Percentiles rank a stretch among this genome's conserved stretches.
Conservation (phyloP, 768 basidiomycete genomes). For the Xerocomellus amylosporus region DNA sequence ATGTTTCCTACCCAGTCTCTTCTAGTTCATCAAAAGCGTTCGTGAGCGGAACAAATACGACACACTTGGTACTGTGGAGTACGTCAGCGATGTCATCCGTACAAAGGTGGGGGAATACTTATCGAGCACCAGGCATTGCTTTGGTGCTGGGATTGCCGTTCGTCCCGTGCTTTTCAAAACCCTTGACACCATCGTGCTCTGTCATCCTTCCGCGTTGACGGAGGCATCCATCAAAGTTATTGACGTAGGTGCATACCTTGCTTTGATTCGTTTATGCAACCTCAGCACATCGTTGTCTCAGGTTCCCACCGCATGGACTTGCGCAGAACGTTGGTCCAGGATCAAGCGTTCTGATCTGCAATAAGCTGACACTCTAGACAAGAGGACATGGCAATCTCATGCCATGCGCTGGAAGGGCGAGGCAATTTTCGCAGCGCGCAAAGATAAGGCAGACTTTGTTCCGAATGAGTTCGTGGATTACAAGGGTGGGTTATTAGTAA, state of each 20-base stretch:
- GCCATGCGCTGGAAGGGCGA: slow-evolving; percentile 28
- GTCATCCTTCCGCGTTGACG: slow-evolving; percentile 38
- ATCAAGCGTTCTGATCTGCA: not conserved
- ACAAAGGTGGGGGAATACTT: not conserved
- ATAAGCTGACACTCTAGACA: not conserved
- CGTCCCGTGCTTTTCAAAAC: slow-evolving; percentile 30
- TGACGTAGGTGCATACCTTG: slow-evolving; percentile 6
- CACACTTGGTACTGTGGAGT: slow-evolving; percentile 45
- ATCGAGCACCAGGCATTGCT: slow-evolving; percentile 34
- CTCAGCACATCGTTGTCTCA: not conserved
- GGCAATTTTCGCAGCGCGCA: slow-evolving; percentile 30
- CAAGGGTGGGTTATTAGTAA: slow-evolving; percentile 22
- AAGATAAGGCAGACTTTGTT: slow-evolving; percentile 26
- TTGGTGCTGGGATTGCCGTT: slow-evolving; percentile 33
- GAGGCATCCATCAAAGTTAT: slow-evolving; percentile 36
- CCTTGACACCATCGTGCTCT: slow-evolving; percentile 39
- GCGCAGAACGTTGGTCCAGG: slow-evolving; percentile 34
- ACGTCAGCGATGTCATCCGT: slow-evolving; percentile 3
- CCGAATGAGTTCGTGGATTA: slow-evolving; percentile 39
- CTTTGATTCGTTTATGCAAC: not conserved
- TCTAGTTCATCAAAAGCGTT: slow-evolving; percentile 37
- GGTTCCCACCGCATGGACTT: slow-evolving; percentile 34
- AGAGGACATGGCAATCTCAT: slow-evolving; percentile 36
- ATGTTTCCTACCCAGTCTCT: not conserved
- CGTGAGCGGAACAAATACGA: slow-evolving; percentile 39